These are phyloP conservation scores for Rhododendron henanense DNA, from an alignment of 148 eudicot genomes.

Conservation along the genomic window DNA sequence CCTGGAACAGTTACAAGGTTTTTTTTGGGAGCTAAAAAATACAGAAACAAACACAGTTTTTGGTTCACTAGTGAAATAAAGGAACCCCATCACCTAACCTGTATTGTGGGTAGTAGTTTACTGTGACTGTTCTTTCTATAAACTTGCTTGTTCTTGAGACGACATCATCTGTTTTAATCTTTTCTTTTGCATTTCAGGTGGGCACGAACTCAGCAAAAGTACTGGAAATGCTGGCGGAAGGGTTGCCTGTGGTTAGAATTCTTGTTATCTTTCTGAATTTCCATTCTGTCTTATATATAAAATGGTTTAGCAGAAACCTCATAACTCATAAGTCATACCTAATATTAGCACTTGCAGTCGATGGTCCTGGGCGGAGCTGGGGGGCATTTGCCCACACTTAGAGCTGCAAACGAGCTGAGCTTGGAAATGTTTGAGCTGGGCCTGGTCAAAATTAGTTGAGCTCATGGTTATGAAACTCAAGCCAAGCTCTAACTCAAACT, in stretches of 20 bases:
- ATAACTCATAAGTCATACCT: background rate
- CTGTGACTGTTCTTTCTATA: background rate
- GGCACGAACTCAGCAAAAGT: conserved; percentile 30
- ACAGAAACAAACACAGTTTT: background rate
- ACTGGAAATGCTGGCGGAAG: conserved; percentile 27
- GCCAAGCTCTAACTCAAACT: background rate
- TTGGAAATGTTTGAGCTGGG: background rate
- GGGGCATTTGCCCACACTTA: too few relatives aligned
- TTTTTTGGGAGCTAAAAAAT: background rate
- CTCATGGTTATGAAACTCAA: background rate
- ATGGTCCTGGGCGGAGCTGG: background rate
- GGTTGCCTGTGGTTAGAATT: conserved; percentile 64
- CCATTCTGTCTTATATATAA: background rate
- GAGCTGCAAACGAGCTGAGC: background rate
- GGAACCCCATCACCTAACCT: background rate
- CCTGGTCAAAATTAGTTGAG: background rate
- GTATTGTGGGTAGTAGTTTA: background rate
- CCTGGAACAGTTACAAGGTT: background rate
- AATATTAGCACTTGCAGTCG: background rate
- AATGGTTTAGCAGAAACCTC: background rate
- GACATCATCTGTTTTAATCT: background rate
- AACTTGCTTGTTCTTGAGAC: background rate
- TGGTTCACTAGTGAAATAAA: background rate
- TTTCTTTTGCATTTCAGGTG: conserved; percentile 32
- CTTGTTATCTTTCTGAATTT: background rate